Base-by-base conservation (phyloP, 2,329 filamentous ascomycete species). In the Trichoderma sp. region DNA sequence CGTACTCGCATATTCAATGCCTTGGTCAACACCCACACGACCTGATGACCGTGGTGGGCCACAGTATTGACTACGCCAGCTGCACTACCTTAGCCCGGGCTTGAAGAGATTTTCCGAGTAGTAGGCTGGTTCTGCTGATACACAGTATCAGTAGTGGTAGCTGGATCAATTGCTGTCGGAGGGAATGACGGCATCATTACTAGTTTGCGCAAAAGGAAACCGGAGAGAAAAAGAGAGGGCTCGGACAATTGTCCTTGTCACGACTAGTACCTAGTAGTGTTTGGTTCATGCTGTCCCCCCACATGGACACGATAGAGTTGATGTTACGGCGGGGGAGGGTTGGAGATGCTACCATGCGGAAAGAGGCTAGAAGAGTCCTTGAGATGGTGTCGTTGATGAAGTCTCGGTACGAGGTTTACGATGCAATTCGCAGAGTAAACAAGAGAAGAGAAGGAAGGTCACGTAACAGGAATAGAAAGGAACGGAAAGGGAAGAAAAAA, bases 71-170 rank as follows among this genome's bases (percentile, higher is more conserved):
- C 12, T 0, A 39, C 34, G 4, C 56, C 43, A 48, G 41, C 43
- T 48, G 26, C 48, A 3, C 41, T 34, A 30, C 4, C n/a, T n/a
- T 48, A 59, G 43, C 56, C 34, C 26, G 28, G 47, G 21, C 47
- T n/a, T 48, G 57, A 48, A 61, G 59, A 54, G 39, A 54, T 62
- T 62, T 62, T 44, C 26, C n/a, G n/a, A n/a, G n/a, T n/a, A n/a
- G n/a, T n/a, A 41, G 34, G 24, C 19, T 21, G 17, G 19, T 30
- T 41, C 30, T 15, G 28, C 39, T 47, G 19, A 28, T 6, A 34
- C 43, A 10, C 34, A 48, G 44, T 24, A 24, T 24, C 3, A 19
- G 28, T 15, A n/a, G n/a, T n/a, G n/a, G n/a, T n/a, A 48, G 28
- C 19, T 41, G 52, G 19, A 28, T 48, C 15, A 48, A 24, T 59